A percentile compares a stretch with the other conserved stretches of the same genome.
phyloP scores from a whole-genome alignment of 2,329 filamentous ascomycete species.

The Fusarium armeniacum region DNA sequence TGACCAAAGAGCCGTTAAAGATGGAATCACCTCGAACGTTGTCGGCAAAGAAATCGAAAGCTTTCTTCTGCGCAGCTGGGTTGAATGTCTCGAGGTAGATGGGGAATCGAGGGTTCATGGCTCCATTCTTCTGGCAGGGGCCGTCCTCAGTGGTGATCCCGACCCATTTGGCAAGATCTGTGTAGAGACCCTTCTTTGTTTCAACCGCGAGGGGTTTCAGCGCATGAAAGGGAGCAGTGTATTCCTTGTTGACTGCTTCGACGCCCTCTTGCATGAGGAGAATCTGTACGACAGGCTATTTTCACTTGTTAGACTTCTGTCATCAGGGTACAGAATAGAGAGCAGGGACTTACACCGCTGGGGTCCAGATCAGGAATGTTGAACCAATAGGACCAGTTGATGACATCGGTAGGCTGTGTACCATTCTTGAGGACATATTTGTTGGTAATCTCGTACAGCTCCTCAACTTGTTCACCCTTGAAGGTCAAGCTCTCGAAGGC shows the following conservation, averaged over 20 bases:
- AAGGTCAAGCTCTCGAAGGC: constrained; percentile 58
- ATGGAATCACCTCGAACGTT: constrained; percentile 16
- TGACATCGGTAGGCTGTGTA: constrained; percentile 58
- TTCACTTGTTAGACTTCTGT: not conserved
- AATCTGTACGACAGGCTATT: constrained; percentile 58
- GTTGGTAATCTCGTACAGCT: constrained; percentile 62
- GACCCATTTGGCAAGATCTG: constrained; percentile 40
- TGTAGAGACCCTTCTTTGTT: constrained; percentile 39
- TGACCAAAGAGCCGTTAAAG: constrained; percentile 57
- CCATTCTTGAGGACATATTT: constrained; percentile 57
- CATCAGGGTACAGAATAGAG: no score
- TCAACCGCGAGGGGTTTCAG: constrained; percentile 56
- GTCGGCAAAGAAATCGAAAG: constrained; percentile 30
- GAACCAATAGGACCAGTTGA: constrained; percentile 65
- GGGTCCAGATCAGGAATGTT: constrained; percentile 58
- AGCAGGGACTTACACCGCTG: constrained; percentile 51
- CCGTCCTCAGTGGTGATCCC: constrained; percentile 23
- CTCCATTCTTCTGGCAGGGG: constrained; percentile 42
- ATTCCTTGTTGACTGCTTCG: constrained; percentile 55
- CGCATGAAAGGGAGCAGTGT: constrained; percentile 60
- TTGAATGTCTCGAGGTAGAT: constrained; percentile 41
- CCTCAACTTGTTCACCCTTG: constrained; percentile 63
- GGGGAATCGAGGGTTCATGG: constrained; percentile 44
- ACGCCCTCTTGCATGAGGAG: constrained; percentile 62
- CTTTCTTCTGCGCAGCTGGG: constrained; percentile 28